Evolutionary conservation across 73 alveolate species (phyloP).

Genomic region (Symbiodinium natans): DNA sequence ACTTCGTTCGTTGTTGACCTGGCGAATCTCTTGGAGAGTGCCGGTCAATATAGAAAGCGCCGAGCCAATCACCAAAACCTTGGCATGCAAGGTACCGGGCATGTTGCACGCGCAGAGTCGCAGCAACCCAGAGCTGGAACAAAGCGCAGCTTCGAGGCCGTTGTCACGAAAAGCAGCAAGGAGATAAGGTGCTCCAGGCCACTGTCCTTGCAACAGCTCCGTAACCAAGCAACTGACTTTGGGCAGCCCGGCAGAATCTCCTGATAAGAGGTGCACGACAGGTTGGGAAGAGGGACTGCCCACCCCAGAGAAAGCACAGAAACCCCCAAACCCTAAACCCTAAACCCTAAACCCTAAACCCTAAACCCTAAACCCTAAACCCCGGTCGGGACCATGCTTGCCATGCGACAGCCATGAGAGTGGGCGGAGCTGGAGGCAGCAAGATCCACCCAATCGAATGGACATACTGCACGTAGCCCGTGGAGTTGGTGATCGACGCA

Average conservation of each 20-base stretch:
- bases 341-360: too few relatives aligned
- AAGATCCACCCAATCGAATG: slow-evolving; percentile 74
- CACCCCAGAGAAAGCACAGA: too few relatives aligned
- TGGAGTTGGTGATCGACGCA: neutral
- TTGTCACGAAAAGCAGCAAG: slow-evolving; percentile 25
- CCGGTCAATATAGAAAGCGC: slow-evolving; percentile 75
- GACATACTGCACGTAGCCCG: slow-evolving; percentile 53
- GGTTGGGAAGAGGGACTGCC: too few relatives aligned
- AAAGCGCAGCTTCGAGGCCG: slow-evolving; percentile 13
- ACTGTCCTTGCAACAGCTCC: neutral
- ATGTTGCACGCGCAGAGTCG: too few relatives aligned
- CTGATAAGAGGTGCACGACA: too few relatives aligned
- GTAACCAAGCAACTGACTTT: neutral
- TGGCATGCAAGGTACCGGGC: neutral
- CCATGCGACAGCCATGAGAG: slow-evolving; percentile 24
- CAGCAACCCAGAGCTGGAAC: too few relatives aligned
- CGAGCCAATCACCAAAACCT: slow-evolving; percentile 84
- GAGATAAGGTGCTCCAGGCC: slow-evolving; percentile 11
- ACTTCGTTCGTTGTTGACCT: slow-evolving; percentile 89
- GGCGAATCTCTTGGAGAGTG: slow-evolving; percentile 76
- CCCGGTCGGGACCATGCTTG: too few relatives aligned
- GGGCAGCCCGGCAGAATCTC: too few relatives aligned
- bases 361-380: too few relatives aligned
- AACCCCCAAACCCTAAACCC: too few relatives aligned
- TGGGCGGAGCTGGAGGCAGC: slow-evolving; percentile 91